Percentiles rank a stretch among this genome's conserved stretches.
These are phyloP conservation scores for Populus alba DNA, from an alignment of 345 rosid genomes.

Conservation along the genomic window DNA sequence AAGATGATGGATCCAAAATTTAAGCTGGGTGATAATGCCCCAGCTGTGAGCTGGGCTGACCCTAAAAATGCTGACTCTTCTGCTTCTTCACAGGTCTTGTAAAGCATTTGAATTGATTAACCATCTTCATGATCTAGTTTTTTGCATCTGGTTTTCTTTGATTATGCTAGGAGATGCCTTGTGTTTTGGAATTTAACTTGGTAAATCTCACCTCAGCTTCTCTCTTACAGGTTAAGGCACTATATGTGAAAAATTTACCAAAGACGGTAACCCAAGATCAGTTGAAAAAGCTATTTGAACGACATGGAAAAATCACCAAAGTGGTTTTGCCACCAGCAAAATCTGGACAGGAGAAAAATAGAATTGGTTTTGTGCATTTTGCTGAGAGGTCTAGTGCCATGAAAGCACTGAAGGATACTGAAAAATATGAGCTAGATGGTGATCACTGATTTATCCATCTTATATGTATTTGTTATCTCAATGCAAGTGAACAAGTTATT, in stretches of 20 bases:
- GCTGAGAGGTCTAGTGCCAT: constrained; percentile 86
- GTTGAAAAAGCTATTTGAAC: constrained; percentile 69
- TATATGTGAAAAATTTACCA: constrained; percentile 88
- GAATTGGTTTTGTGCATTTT: constrained; percentile 89
- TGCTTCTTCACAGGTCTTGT: constrained; percentile 67
- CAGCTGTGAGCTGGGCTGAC: constrained; percentile 98
- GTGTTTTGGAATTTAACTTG: constrained; percentile 14
- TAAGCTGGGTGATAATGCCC: constrained; percentile 82
- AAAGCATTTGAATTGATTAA: background rate
- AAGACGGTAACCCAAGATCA: constrained; percentile 70
- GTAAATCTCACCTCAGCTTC: constrained; percentile 10
- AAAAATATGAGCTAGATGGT: constrained; percentile 92
- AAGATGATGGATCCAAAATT: constrained; percentile 74
- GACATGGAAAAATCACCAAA: constrained; percentile 75
- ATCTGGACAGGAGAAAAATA: constrained; percentile 74
- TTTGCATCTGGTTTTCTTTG: background rate
- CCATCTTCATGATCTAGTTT: background rate
- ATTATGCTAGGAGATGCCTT: background rate
- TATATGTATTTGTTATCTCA: background rate
- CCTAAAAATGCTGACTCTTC: constrained; percentile 76
- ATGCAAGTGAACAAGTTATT: background rate
- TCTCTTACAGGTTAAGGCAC: constrained; percentile 70
- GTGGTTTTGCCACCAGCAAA: constrained; percentile 88
- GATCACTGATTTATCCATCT: constrained; percentile 12
- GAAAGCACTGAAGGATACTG: constrained; percentile 81